phyloP scores from a whole-genome alignment of 345 rosid species.

The Lepidium didymum region DNA sequence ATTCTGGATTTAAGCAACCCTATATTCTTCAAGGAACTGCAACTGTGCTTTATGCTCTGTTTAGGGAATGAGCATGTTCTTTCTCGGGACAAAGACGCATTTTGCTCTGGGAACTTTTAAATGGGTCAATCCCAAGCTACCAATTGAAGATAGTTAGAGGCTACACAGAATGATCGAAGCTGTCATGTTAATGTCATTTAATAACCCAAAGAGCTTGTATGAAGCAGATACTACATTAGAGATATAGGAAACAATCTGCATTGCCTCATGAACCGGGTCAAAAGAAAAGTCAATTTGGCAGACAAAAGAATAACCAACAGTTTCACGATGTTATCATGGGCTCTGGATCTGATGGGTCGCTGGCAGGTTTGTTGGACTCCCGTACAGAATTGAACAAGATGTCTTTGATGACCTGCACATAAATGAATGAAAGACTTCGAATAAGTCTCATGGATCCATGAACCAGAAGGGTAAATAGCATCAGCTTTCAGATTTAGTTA shows the following conservation, averaged over 20 bases:
- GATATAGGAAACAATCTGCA: constrained; percentile 4
- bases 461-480: background rate
- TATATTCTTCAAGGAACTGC: background rate
- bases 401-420: constrained; percentile 81
- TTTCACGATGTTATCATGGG: constrained; percentile 91
- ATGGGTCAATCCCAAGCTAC: background rate
- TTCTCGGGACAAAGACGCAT: too few relatives aligned
- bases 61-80: too few relatives aligned
- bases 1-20: background rate
- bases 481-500: background rate
- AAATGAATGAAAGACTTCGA: background rate
- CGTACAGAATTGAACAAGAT: constrained; percentile 82
- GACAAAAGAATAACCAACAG: background rate
- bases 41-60: too few relatives aligned
- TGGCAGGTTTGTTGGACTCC: constrained; percentile 42
- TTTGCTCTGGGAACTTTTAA: too few relatives aligned
- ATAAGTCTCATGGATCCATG: background rate
- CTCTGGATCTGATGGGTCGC: constrained; percentile 67
- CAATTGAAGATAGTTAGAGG: background rate
- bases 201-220: constrained; percentile 5
- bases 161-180: background rate
- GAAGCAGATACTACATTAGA: constrained; percentile 12
- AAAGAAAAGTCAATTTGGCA: constrained; percentile 2
- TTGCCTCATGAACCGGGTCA: constrained; percentile 21
- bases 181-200: constrained; percentile 10